Base-by-base conservation (phyloP, 2,329 filamentous ascomycete species). In the Colletotrichum horii region DNA sequence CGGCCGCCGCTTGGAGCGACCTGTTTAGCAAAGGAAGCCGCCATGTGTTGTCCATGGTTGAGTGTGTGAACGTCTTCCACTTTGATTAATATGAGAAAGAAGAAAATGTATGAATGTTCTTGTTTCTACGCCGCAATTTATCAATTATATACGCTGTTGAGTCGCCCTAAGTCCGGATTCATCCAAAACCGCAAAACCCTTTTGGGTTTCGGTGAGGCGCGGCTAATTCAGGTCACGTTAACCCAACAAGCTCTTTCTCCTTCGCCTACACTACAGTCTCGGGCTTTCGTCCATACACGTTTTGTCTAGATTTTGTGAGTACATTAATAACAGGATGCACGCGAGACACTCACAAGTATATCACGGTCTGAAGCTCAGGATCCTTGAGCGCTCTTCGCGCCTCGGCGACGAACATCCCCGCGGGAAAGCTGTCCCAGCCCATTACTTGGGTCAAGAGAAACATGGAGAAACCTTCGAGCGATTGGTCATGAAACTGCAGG, bases 401-500 rank as follows among this genome's bases (percentile, higher is more conserved):
- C 64, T 80, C 34, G 8, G 76, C 76, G n/a, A 80, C 70, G 15
- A 84, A 56, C 4, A 79, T 76, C 8, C 68, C 19, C 5, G 81
- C 76, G 60, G 82, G 78, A 4, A 81, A 79, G n/a, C 67, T 65
- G 1, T 76, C 73, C 81, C 80, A 81, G 0, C 80, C 81, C 61
- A 84, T 26, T 8, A 83, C 66, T 61, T 84, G 77, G 3, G 80
- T 81, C 28, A 83, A 67, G 1, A 81, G 71, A 12, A 80, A 80
- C 14, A 81, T 60, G 4, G 76, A 82, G 65, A 83, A 84, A 0
- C 81, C 81, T 19, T 82, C 81, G 4, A 82, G 64, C n/a, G 79
- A 80, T 30, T 78, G 71, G 9, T 81, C 79, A 9, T 78, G 60
- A 32, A 80, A 81, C 16, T 76, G 43, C 6, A 78, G 66, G 58